Conservation (phyloP, 1,139 yeast species). For the Candida tunisiensis region DNA sequence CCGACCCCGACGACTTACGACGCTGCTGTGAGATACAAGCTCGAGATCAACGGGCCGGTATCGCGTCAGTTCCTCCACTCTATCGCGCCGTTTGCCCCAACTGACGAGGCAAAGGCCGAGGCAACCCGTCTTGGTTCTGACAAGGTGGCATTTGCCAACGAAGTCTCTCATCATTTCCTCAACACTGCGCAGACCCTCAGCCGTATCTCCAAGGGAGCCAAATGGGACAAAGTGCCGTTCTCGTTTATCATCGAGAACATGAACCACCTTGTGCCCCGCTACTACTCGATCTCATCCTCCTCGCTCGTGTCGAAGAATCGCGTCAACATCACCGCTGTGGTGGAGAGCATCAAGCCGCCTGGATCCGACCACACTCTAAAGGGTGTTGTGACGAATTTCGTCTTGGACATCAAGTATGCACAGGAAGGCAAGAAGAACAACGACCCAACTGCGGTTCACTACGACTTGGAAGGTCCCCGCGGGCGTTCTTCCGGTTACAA, state of each 20-base stretch:
- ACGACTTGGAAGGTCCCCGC: slow-evolving; percentile 75
- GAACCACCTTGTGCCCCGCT: slow-evolving; percentile 80
- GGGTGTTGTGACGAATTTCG: slow-evolving; percentile 86
- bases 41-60: slow-evolving; percentile 86
- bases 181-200: slow-evolving; percentile 68
- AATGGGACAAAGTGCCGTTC: slow-evolving; percentile 72
- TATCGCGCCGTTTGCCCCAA: slow-evolving; percentile 76
- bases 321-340: slow-evolving; percentile 73
- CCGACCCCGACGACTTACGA: slow-evolving; percentile 88
- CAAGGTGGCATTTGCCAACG: slow-evolving; percentile 48
- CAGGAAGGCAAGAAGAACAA: slow-evolving; percentile 30
- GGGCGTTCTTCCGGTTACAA: slow-evolving; percentile 24
- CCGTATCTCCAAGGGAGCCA: slow-evolving; percentile 37
- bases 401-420: slow-evolving; percentile 53
- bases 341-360: slow-evolving; percentile 43
- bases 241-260: slow-evolving; percentile 68
- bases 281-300: slow-evolving; percentile 91
- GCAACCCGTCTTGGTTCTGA: slow-evolving; percentile 44
- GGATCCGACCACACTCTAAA: slow-evolving; percentile 33
- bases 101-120: slow-evolving; percentile 34
- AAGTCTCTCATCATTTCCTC: slow-evolving; percentile 40
- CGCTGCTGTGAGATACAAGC: slow-evolving; percentile 68
- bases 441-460: slow-evolving; percentile 29
- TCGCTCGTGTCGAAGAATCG: slow-evolving; percentile 59
- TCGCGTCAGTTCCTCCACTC: slow-evolving; percentile 75